Conservation (phyloP, 1,139 yeast genomes). For the Protomyces macrosporus region DNA sequence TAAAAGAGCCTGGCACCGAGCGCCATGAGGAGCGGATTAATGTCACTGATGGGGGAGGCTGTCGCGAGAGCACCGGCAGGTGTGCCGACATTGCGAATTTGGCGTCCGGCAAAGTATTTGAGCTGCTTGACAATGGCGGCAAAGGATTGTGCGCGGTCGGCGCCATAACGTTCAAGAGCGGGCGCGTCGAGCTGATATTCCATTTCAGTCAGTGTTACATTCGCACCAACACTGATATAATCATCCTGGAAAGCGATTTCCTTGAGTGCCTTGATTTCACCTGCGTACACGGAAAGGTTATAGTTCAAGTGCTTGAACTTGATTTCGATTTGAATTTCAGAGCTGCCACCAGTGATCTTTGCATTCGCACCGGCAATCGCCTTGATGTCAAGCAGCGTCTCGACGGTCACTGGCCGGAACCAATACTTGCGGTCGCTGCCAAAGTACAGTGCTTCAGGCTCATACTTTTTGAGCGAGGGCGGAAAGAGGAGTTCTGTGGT, state of each 20-base stretch:
- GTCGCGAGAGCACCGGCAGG: constrained; percentile 49
- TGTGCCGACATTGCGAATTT: constrained; percentile 47
- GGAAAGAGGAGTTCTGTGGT: constrained; percentile 44
- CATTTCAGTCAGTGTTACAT: constrained; percentile 42
- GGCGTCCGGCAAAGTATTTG: constrained; percentile 47
- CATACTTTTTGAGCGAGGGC: constrained; percentile 37
- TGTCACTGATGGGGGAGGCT: constrained; percentile 48
- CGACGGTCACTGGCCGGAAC: constrained; percentile 44
- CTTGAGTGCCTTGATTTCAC: constrained; percentile 43
- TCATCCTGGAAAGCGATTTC: constrained; percentile 35
- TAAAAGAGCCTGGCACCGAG: constrained; percentile 42
- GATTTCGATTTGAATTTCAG: constrained; percentile 47
- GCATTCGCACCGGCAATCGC: constrained; percentile 38
- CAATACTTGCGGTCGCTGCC: constrained; percentile 42
- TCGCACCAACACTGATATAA: constrained; percentile 38
- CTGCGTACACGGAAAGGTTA: constrained; percentile 41
- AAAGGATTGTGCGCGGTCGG: constrained; percentile 35
- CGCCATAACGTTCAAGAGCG: constrained; percentile 34
- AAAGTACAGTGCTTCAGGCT: constrained; percentile 38
- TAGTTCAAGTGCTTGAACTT: constrained; percentile 45
- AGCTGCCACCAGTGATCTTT: constrained; percentile 48
- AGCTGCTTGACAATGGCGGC: constrained; percentile 43
- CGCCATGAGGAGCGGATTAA: constrained; percentile 46
- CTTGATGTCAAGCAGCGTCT: constrained; percentile 41
- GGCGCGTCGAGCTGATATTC: constrained; percentile 38